Evolutionary conservation across 345 rosid genomes (phyloP).

Genomic region (Aethionema arabicum): DNA sequence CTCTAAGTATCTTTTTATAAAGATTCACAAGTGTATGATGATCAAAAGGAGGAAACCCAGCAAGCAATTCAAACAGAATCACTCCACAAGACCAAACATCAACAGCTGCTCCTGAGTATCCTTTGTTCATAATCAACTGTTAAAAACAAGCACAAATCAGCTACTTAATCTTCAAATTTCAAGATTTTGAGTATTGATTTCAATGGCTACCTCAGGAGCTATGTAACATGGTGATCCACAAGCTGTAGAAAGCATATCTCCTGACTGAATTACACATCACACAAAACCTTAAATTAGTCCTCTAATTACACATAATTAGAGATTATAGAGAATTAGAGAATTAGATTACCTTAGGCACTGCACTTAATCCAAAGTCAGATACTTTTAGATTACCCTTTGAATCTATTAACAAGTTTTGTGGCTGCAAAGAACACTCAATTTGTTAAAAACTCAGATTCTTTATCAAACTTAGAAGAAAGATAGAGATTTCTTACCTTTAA

Average conservation of each 20-base stretch:
- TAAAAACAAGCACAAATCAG: constrained; percentile 15
- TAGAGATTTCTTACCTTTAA: constrained; percentile 51
- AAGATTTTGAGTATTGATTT: neutral
- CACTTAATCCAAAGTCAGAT: constrained; percentile 85
- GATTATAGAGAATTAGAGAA: too few species aligned
- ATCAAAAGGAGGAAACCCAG: constrained; percentile 75
- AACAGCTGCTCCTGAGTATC: constrained; percentile 82
- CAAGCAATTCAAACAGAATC: constrained; percentile 76
- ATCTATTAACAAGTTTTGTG: constrained; percentile 81
- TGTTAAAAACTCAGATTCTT: constrained; percentile 17
- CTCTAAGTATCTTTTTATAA: constrained; percentile 74
- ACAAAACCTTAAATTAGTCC: constrained; percentile 15
- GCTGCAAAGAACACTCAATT: constrained; percentile 43
- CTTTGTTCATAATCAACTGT: constrained; percentile 72
- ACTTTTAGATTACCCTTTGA: constrained; percentile 74
- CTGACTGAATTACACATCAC: constrained; percentile 49
- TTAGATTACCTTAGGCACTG: constrained; percentile 56
- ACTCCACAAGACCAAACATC: constrained; percentile 97
- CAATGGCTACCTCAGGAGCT: constrained; percentile 77
- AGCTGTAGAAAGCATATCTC: constrained; percentile 76
- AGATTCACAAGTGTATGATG: constrained; percentile 66
- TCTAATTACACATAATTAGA: too few species aligned
- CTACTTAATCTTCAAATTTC: constrained; percentile 7
- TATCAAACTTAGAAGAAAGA: neutral
- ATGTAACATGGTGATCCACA: constrained; percentile 94